Conservation (phyloP, 2,329 filamentous ascomycete genomes). For the Nigrospora sphaerica region DNA sequence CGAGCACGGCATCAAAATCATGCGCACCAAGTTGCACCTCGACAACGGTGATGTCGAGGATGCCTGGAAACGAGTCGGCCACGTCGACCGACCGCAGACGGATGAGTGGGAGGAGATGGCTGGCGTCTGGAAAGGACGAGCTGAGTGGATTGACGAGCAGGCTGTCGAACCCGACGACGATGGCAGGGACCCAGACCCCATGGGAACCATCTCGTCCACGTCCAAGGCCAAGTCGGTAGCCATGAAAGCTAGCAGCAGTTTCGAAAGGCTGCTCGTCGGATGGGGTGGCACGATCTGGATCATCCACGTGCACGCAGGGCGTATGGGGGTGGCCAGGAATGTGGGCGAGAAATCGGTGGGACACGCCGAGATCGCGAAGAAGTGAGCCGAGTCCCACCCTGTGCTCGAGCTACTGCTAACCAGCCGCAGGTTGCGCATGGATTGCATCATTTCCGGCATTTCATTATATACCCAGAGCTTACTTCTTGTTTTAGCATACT, state of each 20-base stretch:
- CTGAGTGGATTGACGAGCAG: conserved; percentile 88
- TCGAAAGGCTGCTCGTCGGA: conserved; percentile 81
- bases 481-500: conserved; percentile 86
- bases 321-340: conserved; percentile 57
- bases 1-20: conserved; percentile 95
- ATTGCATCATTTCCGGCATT: conserved; percentile 96
- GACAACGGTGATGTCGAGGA: conserved; percentile 70
- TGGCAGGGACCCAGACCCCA: conserved; percentile 25
- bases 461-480: conserved; percentile 91
- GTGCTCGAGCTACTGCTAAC: conserved; percentile 16
- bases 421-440: conserved; percentile 70
- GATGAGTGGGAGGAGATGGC: conserved; percentile 95
- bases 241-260: conserved; percentile 36
- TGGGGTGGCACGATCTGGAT: conserved; percentile 98
- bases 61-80: conserved; percentile 91
- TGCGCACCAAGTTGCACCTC: conserved; percentile 80
- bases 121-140: conserved; percentile 84
- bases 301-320: conserved; percentile 77
- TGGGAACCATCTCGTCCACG: conserved; percentile 33
- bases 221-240: conserved; percentile 42
- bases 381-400: conserved; percentile 48
- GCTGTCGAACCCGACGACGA: conserved; percentile 68
- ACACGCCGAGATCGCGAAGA: conserved; percentile 83
- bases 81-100: conserved; percentile 81
- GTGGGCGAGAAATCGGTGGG: conserved; percentile 66